Base-by-base conservation (phyloP, 2,329 filamentous ascomycete genomes). In the Penicillium sp. region DNA sequence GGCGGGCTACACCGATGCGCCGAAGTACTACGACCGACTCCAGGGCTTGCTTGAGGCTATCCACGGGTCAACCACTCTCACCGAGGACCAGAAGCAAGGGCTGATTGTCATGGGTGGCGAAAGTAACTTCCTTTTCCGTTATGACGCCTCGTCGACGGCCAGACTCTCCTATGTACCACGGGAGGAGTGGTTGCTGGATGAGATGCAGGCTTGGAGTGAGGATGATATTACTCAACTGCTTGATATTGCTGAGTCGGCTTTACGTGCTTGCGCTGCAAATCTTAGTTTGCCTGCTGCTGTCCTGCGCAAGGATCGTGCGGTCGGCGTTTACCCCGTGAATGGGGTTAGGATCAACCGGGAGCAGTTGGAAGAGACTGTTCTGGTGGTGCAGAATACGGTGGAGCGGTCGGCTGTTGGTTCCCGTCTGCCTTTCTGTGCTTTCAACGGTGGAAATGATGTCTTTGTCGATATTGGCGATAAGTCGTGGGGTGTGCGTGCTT, bases 391-490 rank as follows among this genome's bases (percentile, higher is more conserved):
- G 70, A 92, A 95, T 68, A 90, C 89, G 41, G 79, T 99, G 4
- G 92, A 97, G 71, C 81, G 91, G 61, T 88, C 85, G 34, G 74
- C 80, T 1, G 86, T 86, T 27, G 87, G 86, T 1, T 71, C 75
- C 35, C 69, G 79, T 56, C 61, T 99, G 28, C 93, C 93, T 0
- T 99, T 97, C 66, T 99, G 93, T 67, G 93, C 93, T 18, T 99
- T 99, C 77, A 99, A 99, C 69, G 93, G 79, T 79, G 93, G 93
- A 10, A 92, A 93, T 54, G 93, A 99, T 68, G 90, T 97, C 35
- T 99, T 99, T 71, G 91, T 99, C 46, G 93, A 99, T 68, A 96
- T 99, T 64, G 93, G 93, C 48, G 93, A 99, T 74, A 99, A 99
- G 74, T 90, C 86, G 45, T 95, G 91, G 87, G 93, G 93, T 56